phyloP scores from a whole-genome alignment of 2,329 filamentous ascomycete species.

The Pseudocercospora musae region DNA sequence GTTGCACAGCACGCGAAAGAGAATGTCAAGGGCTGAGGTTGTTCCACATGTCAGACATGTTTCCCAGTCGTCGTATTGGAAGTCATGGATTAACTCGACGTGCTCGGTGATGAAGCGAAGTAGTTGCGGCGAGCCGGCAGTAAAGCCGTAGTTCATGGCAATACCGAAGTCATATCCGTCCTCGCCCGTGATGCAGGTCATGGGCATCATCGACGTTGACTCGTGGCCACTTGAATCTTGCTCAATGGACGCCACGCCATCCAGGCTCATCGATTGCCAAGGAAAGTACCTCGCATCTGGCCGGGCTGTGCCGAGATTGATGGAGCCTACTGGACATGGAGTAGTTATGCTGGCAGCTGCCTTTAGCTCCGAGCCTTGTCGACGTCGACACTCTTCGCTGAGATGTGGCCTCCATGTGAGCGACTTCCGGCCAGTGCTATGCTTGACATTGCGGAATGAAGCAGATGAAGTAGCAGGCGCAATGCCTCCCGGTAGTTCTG shows the following conservation, averaged over 20 bases:
- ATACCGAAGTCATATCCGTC: slow-evolving; percentile 24
- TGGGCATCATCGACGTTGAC: background rate
- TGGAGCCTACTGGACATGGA: background rate
- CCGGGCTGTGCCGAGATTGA: slow-evolving; percentile 19
- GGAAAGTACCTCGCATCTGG: slow-evolving; percentile 14
- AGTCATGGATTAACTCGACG: slow-evolving; percentile 31
- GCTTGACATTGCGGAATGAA: slow-evolving; percentile 3
- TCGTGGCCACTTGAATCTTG: background rate
- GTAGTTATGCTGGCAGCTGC: slow-evolving; percentile 13
- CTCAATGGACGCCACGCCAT: background rate
- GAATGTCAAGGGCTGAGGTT: slow-evolving; percentile 33
- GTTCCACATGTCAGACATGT: slow-evolving; percentile 30
- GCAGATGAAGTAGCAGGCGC: slow-evolving; percentile 17
- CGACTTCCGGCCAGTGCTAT: background rate
- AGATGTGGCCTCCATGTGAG: slow-evolving; percentile 11
- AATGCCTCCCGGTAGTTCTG: slow-evolving; percentile 14
- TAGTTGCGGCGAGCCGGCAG: slow-evolving; percentile 27
- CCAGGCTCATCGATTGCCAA: slow-evolving; percentile 15
- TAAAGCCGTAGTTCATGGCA: slow-evolving; percentile 30
- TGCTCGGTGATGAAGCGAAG: slow-evolving; percentile 32
- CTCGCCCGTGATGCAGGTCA: slow-evolving; percentile 15
- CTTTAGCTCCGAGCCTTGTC: slow-evolving; percentile 16
- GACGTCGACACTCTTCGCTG: slow-evolving; percentile 13
- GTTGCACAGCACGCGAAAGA: slow-evolving; percentile 31
- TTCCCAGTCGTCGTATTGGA: slow-evolving; percentile 34